Conservation (phyloP, 2,329 filamentous ascomycete species). For the Ambrosiella cleistominuta region DNA sequence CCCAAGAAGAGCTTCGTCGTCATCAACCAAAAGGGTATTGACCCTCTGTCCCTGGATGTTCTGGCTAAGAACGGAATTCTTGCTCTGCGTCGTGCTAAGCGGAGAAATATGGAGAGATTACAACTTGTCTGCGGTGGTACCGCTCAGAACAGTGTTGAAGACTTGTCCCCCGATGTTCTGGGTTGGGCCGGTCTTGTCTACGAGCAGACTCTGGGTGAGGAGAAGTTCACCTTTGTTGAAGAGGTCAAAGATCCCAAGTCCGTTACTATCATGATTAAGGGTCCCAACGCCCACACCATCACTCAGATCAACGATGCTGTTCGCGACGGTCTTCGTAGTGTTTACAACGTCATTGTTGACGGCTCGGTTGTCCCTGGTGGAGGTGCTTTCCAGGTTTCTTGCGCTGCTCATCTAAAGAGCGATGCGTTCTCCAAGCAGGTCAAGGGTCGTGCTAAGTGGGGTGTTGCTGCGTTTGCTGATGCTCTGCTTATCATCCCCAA, state of each 20-base stretch:
- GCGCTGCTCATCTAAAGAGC: conserved; percentile 69
- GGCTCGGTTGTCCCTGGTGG: conserved; percentile 85
- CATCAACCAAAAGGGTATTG: conserved; percentile 98
- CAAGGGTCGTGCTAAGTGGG: conserved; percentile 96
- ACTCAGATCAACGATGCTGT: conserved; percentile 93
- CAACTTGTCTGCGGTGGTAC: conserved; percentile 85
- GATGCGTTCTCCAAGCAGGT: conserved; percentile 76
- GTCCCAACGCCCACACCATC: conserved; percentile 91
- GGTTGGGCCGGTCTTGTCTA: conserved; percentile 96
- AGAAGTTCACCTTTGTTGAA: conserved; percentile 98
- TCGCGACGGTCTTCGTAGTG: conserved; percentile 80
- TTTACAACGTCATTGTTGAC: conserved; percentile 99
- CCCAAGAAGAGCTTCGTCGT: conserved; percentile 91
- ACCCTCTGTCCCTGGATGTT: conserved; percentile 87
- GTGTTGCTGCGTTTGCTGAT: conserved; percentile 87
- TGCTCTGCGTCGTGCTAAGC: conserved; percentile 82
- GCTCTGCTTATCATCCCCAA: conserved; percentile 92
- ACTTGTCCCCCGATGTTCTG: conserved; percentile 69
- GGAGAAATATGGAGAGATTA: conserved; percentile 96
- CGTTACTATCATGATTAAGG: conserved; percentile 93
- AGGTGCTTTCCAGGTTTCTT: conserved; percentile 91
- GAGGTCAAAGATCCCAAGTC: conserved; percentile 98
- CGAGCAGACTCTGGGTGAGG: conserved; percentile 91
- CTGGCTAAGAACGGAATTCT: conserved; percentile 97
- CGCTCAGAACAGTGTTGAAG: conserved; percentile 92